A percentile compares a stretch with the other conserved stretches of the same genome.
Conservation (phyloP, 805 yeast genomes). For the Saccharomycopsis malanga region DNA sequence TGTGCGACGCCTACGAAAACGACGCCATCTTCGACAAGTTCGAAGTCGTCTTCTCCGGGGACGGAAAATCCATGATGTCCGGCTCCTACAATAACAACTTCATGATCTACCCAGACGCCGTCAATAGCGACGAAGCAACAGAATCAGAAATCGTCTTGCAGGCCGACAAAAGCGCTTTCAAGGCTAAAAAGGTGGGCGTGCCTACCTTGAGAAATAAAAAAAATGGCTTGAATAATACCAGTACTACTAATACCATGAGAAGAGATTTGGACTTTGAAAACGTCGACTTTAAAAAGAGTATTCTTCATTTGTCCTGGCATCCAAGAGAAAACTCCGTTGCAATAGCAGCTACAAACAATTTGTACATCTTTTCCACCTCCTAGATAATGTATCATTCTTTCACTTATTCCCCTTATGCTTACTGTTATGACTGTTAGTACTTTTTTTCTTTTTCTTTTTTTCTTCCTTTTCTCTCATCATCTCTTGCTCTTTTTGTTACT, state of each 20-base stretch:
- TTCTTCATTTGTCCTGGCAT: conserved; percentile 96
- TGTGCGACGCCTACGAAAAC: conserved; percentile 96
- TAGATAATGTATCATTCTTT: not conserved
- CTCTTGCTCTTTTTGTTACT: not conserved
- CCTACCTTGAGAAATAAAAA: conserved; percentile 40
- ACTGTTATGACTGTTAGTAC: not conserved
- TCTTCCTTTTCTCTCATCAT: not conserved
- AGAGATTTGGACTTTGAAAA: conserved; percentile 34
- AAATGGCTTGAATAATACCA: conserved; percentile 23
- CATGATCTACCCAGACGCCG: conserved; percentile 89
- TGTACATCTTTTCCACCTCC: conserved; percentile 69
- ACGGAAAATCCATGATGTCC: conserved; percentile 86
- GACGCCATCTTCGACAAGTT: conserved; percentile 98
- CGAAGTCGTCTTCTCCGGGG: conserved; percentile 93
- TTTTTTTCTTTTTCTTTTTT: not conserved
- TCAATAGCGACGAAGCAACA: conserved; percentile 28
- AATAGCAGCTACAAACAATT: conserved; percentile 95
- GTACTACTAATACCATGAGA: conserved; percentile 23
- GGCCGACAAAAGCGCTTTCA: conserved; percentile 97
- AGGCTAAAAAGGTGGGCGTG: conserved; percentile 57
- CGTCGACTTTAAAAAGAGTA: conserved; percentile 90
- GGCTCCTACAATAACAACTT: conserved; percentile 97
- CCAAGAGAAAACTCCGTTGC: conserved; percentile 95
- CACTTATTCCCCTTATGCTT: not conserved
- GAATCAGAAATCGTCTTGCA: conserved; percentile 74